phyloP scores from a whole-genome alignment of 176 grass and related monocot genomes.

The Paspalum notatum region DNA sequence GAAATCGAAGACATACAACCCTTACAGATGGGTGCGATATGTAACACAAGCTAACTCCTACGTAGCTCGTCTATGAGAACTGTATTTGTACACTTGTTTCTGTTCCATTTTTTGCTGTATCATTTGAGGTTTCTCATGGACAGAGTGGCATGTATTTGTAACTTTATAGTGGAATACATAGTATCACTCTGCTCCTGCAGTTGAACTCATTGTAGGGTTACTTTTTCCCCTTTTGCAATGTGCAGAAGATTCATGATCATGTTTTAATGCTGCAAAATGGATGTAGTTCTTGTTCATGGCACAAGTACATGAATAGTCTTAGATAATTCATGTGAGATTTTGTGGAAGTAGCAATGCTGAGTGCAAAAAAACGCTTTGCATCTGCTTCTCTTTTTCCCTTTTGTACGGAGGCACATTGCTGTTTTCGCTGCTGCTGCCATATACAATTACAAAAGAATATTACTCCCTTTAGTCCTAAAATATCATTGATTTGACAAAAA shows the following conservation, averaged over 20 bases:
- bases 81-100: conserved; percentile 35
- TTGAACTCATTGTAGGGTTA: not conserved
- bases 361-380: not conserved
- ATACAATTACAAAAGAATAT: no score
- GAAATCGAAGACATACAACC: conserved; percentile 96
- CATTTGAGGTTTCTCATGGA: conserved; percentile 20
- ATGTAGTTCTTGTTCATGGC: conserved; percentile 25
- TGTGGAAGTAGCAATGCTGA: not conserved
- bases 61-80: conserved; percentile 76
- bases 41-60: conserved; percentile 97
- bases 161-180: conserved; percentile 31
- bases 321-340: not conserved
- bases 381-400: not conserved
- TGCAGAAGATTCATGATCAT: conserved; percentile 13
- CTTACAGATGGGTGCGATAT: conserved; percentile 97
- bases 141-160: conserved; percentile 43
- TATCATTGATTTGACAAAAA: no score
- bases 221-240: not conserved
- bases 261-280: conserved; percentile 18
- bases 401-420: not conserved
- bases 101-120: not conserved
- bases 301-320: not conserved
- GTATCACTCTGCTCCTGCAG: conserved; percentile 18
- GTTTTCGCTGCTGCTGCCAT: no score
- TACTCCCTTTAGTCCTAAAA: no score